Evolutionary conservation across 2,329 filamentous ascomycete species (phyloP), one percentile per base, ranked within the genome.

Genomic region (Pyrenophora graminea): DNA sequence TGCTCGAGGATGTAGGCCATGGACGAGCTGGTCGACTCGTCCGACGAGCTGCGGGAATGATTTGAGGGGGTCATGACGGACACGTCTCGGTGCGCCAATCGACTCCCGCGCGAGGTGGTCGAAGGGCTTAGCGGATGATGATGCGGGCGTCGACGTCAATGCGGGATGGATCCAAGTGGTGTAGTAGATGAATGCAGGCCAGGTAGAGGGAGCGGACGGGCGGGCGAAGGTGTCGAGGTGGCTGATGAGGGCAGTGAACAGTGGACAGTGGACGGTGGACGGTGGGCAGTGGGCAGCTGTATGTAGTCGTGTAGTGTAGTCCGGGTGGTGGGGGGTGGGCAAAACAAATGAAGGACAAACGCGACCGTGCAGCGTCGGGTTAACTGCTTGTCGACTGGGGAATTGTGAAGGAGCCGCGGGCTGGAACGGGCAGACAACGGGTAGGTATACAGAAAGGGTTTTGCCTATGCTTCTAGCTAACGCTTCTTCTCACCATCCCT

Each of bases 1-100:
- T 75, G 71, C 49, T 75, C 72, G 48, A 75, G 66, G 42, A 74
- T 69, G 64, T 72, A 74, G 19, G 70, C 67, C 41, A 65, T 62
- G 19, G 62, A 59, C 15, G 70, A 66, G 39, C 56, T 56, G 37
- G 55, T 69, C 31, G 68, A 64, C 61, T 73, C 67, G 32, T 71
- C 68, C n/a, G 73, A 75, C 50, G 61, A 45, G 48, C 59, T 72
- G 52, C 73, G 71, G n/a, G 71, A 73, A 55, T 74, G 72, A 38
- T 59, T 63, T 30, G 27, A 30, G 36, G 67, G 63, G 43, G 70
- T 61, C 69, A 72, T 71, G 47, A 18, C 17, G 34, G 15, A 9
- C 10, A 30, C 27, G 27, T 12, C 9, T 30, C 27, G 27, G 4
- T 30, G 27, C 12, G 27, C 27, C 27, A 30, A 30, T 30, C 27